Conservation (phyloP, 164 flowering plant species). For the Santalum album region DNA sequence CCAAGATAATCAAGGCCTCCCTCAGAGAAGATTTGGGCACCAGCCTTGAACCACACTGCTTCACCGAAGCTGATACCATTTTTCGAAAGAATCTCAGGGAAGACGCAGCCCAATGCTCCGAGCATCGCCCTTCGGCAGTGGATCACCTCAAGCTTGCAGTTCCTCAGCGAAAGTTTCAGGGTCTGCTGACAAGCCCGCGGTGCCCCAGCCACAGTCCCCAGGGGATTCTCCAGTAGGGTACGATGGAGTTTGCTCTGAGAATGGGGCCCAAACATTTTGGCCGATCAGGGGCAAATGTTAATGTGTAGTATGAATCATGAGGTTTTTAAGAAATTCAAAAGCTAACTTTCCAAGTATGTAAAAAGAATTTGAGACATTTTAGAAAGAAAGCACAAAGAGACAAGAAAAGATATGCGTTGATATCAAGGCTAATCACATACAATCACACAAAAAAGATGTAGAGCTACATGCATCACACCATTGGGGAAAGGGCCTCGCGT, state of each 20-base stretch:
- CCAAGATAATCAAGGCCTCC: constrained; percentile 68
- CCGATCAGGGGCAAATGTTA: constrained; percentile 57
- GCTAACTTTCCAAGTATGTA: too few relatives aligned
- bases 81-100: constrained; percentile 56
- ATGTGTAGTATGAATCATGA: too few relatives aligned
- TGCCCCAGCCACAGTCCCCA: constrained; percentile 69
- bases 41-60: constrained; percentile 72
- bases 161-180: constrained; percentile 71
- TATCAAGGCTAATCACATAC: too few relatives aligned
- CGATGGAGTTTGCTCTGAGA: constrained; percentile 68
- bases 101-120: constrained; percentile 58
- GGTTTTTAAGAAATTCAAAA: too few relatives aligned
- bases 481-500: constrained; percentile 26
- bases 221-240: constrained; percentile 69
- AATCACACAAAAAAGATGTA: too few relatives aligned
- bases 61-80: constrained; percentile 64
- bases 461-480: too few relatives aligned
- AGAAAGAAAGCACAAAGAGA: too few relatives aligned
- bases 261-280: constrained; percentile 68
- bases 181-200: constrained; percentile 61
- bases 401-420: too few relatives aligned
- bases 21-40: constrained; percentile 59
- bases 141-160: constrained; percentile 69
- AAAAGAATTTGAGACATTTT: too few relatives aligned
- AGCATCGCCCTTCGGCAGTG: constrained; percentile 72